Base-by-base conservation (phyloP, 2,329 filamentous ascomycete genomes). In the Microdochium trichocladiopsis region DNA sequence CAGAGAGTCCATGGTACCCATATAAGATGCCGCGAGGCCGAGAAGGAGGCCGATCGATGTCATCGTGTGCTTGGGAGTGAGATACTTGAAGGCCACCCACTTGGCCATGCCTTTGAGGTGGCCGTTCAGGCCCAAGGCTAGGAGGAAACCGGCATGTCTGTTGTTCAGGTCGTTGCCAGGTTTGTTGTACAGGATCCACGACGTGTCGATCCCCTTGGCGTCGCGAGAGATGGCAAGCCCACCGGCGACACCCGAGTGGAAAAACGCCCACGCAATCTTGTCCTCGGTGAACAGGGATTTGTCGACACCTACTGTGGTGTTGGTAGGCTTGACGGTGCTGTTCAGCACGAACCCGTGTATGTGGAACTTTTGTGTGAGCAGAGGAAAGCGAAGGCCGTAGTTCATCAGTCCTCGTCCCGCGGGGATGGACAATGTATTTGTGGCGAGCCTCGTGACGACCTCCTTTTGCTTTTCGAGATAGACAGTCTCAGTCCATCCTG, bases 51-150 rank as follows among this genome's bases (percentile, higher is more conserved):
- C 94, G 51, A 99, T 93, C 1, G 94, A 97, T 23, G 94, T 97
- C 94, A 99, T 99, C 24, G 92, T 95, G 68, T 99, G 95, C 64
- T 99, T 99, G 1, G 94, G 93, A 0, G 94, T 99, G n/a, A 99
- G 75, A 60, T 99, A 99, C 65, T 96, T 97, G 79, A 97, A 99
- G 9, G 92, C 93, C 45, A 99, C 87, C 93, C 94, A 99, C 72
- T 97, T 97, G 2, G 94, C 94, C 25, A 99, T 81, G 8, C 84
- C 87, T 60, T 90, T 94, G n/a, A 99, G 75, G 70, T 99, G 95
- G 0, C 94, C 95, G 61, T 96, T 96, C 23, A 99, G 75, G 3
- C 94, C 94, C 4, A 99, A 77, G 4, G 91, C 94, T 1, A 99
- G 77, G 45, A 99, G 72, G 57, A 99, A 94, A 0, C 94, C 94